A percentile compares a stretch with the other conserved stretches of the same genome.
Conservation (phyloP, 1,284 basidiomycete genomes). For the Cerioporus squamosus region DNA sequence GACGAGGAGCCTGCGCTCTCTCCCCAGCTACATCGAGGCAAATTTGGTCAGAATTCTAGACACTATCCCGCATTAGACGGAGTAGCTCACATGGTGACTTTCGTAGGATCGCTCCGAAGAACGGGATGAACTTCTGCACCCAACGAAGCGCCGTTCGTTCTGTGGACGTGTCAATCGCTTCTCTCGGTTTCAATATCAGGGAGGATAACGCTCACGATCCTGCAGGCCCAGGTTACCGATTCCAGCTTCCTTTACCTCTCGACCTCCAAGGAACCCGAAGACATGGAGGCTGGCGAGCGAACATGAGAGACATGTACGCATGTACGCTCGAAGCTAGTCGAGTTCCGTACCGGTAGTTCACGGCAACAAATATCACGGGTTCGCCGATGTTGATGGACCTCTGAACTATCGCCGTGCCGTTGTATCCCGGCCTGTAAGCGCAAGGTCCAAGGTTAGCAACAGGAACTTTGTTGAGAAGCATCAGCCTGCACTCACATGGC, state of each 20-base stretch:
- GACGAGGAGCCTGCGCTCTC: conserved; percentile 45
- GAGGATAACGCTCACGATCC: conserved; percentile 45
- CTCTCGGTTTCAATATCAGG: background rate
- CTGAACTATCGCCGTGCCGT: conserved; percentile 43
- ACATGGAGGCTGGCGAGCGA: conserved; percentile 14
- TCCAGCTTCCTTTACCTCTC: conserved; percentile 53
- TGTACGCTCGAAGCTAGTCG: background rate
- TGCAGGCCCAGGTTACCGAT: conserved; percentile 58
- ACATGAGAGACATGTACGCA: background rate
- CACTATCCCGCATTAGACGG: background rate
- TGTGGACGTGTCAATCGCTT: background rate
- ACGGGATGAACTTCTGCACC: conserved; percentile 46
- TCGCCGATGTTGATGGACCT: conserved; percentile 49
- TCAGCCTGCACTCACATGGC: conserved; percentile 2
- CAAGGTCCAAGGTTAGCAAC: background rate
- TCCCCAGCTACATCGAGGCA: conserved; percentile 36
- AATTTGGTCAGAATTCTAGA: background rate
- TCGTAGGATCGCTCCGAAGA: conserved; percentile 42
- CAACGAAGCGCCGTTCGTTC: conserved; percentile 54
- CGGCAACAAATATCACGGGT: conserved; percentile 55
- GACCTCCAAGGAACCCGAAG: conserved; percentile 54
- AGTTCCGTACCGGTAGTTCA: conserved; percentile 52
- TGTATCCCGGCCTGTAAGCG: background rate
- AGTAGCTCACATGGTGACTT: conserved; percentile 31
- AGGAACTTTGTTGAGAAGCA: conserved; percentile 18